Conservation (phyloP, 2,329 filamentous ascomycete genomes). For the Claviceps africana region DNA sequence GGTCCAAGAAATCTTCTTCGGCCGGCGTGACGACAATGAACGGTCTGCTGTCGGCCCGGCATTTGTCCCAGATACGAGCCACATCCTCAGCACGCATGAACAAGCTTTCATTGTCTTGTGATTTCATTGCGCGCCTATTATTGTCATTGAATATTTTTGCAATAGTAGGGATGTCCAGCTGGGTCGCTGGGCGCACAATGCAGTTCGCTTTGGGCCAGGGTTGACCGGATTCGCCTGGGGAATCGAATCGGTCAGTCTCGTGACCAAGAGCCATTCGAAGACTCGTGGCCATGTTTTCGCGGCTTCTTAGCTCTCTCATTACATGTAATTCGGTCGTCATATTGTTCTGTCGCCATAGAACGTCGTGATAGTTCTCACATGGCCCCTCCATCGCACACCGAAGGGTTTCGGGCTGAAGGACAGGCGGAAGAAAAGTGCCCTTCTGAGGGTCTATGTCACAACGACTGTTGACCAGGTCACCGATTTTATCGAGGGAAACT, state of each 20-base stretch:
- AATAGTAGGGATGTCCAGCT: slow-evolving; percentile 26
- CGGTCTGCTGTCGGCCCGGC: slow-evolving; percentile 20
- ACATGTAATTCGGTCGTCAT: slow-evolving; percentile 16
- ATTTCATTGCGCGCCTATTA: slow-evolving; percentile 6
- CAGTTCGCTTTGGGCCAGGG: slow-evolving; percentile 19
- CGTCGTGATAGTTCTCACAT: slow-evolving; percentile 6
- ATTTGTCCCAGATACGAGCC: slow-evolving; percentile 16
- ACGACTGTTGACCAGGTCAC: not conserved
- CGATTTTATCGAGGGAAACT: not conserved
- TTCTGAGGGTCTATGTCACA: slow-evolving; percentile 24
- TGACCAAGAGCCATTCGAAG: not conserved
- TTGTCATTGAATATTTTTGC: slow-evolving; percentile 32
- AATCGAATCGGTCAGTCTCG: not conserved
- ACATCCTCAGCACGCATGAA: slow-evolving; percentile 22
- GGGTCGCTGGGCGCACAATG: slow-evolving; percentile 27
- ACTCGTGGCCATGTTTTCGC: slow-evolving; percentile 9
- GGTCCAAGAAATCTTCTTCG: slow-evolving; percentile 15
- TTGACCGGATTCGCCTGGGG: not conserved
- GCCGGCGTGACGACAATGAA: slow-evolving; percentile 33
- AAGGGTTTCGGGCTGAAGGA: slow-evolving; percentile 20
- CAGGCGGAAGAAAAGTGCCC: slow-evolving; percentile 19
- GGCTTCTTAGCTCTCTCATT: slow-evolving; percentile 11
- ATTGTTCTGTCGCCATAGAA: slow-evolving; percentile 16
- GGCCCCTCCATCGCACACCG: slow-evolving; percentile 2
- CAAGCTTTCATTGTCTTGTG: slow-evolving; percentile 3